Evolutionary conservation across 2,329 filamentous ascomycete species (phyloP), one percentile per base, ranked within the genome.

Genomic region (Diaporthe eres): DNA sequence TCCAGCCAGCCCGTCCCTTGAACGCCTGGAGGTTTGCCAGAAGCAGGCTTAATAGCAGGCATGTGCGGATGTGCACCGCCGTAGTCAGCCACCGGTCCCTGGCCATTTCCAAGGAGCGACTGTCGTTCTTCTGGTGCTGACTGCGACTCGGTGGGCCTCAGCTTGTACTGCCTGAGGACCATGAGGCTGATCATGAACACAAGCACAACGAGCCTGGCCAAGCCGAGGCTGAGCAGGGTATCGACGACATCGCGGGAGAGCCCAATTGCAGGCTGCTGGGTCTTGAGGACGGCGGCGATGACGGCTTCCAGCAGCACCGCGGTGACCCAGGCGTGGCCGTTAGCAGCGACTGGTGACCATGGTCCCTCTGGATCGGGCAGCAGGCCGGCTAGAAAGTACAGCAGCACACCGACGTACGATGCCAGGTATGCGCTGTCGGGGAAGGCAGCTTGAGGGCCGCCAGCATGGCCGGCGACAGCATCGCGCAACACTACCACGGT

Each of bases 281-380:
- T 78, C 47, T 77, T 77, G 44, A 86, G 82, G 22, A 85, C 79
- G 10, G 82, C 82, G 5, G 81, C 81, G 53, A 86, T 84, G 72
- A 86, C 80, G 19, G 77, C 78, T 77, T 87, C 85, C 3, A 84
- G 68, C 17, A 85, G 77, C 0, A 81, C 77, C 34, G 80, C 85
- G 0, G 81, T 74, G 65, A 83, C 78, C 85, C 85, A 87, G 2
- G 85, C 84, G 63, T 80, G 80, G 74, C 81, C 79, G 53, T 87
- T 85, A 28, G 85, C 78, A 25, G 80, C 76, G 13, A 80, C 80
- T 1, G 85, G 85, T 6, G 83, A 82, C 85, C 85, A 87, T 9
- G 85, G 85, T 1, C 85, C 85, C 77, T 87, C 85, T 1, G 85
- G 85, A 53, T 87, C 84, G 4, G 85, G 85, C 9, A 87, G 81